Evolutionary conservation across 805 yeast genomes (phyloP).

Genomic region (Zygoascus flipseniorum): DNA sequence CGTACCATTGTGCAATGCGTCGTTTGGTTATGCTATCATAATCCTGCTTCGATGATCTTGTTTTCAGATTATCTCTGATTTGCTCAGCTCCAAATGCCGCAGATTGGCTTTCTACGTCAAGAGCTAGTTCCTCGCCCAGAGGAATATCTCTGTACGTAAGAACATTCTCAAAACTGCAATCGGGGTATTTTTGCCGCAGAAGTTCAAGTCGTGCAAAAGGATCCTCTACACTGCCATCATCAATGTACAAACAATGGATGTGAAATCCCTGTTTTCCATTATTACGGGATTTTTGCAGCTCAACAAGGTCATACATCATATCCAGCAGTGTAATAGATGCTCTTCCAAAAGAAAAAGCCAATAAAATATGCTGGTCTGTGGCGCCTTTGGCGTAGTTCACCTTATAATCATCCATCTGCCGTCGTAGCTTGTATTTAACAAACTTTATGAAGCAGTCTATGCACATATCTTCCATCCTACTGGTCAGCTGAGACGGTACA

Average conservation of each 20-base stretch:
- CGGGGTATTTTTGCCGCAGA: constrained; percentile 26
- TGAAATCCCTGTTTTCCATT: constrained; percentile 63
- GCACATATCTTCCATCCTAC: constrained; percentile 64
- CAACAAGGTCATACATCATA: constrained; percentile 49
- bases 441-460: constrained; percentile 60
- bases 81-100: constrained; percentile 1
- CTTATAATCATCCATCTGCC: constrained; percentile 71
- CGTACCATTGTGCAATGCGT: constrained; percentile 29
- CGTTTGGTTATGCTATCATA: constrained; percentile 8
- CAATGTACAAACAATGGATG: constrained; percentile 43
- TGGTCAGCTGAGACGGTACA: constrained; percentile 34
- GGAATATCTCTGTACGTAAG: neutral
- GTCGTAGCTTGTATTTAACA: constrained; percentile 70
- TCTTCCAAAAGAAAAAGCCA: constrained; percentile 59
- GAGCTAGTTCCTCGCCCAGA: constrained; percentile 1
- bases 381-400: constrained; percentile 51
- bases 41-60: constrained; percentile 17
- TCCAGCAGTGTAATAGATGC: constrained; percentile 65
- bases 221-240: constrained; percentile 14
- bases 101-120: neutral
- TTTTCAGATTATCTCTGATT: constrained; percentile 7
- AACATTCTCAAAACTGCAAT: constrained; percentile 8
- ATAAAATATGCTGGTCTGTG: constrained; percentile 38
- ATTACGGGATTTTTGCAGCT: constrained; percentile 54
- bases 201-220: constrained; percentile 3